Percentiles rank a stretch among this genome's conserved stretches.
phyloP scores from a whole-genome alignment of 2,329 filamentous ascomycete genomes.

The Botryosphaeria agaves region DNA sequence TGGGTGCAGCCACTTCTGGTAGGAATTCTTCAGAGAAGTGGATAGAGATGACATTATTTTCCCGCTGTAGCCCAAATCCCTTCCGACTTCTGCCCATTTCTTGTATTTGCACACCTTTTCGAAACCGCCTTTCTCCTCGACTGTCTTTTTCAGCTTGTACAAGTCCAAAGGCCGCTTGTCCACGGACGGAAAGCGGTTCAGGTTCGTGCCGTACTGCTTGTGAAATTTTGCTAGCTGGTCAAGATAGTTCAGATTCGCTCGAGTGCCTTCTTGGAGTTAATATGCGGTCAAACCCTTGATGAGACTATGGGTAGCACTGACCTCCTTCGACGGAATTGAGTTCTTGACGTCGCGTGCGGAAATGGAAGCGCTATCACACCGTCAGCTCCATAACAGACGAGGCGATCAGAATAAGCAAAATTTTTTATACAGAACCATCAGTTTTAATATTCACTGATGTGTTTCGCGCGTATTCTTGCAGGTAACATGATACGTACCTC shows the following conservation, averaged over 20 bases:
- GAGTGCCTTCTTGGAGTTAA: conserved; percentile 76
- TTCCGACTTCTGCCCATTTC: conserved; percentile 97
- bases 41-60: conserved; percentile 99
- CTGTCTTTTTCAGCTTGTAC: conserved; percentile 91
- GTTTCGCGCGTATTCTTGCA: background rate
- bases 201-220: conserved; percentile 85
- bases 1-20: conserved; percentile 88
- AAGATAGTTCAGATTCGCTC: conserved; percentile 88
- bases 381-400: no score
- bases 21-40: conserved; percentile 95
- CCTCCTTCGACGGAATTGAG: conserved; percentile 97
- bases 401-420: no score
- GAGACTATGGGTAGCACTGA: no score
- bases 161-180: conserved; percentile 94
- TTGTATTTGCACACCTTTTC: conserved; percentile 94
- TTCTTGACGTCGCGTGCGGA: conserved; percentile 88
- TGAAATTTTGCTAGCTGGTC: conserved; percentile 93
- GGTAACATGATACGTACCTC: conserved; percentile 47
- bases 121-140: conserved; percentile 86
- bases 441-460: no score
- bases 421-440: no score
- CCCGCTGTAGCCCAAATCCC: conserved; percentile 91
- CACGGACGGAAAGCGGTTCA: conserved; percentile 88
- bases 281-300: no score
- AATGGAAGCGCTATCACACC: conserved; percentile 72